phyloP scores from a whole-genome alignment of 1,139 yeast species.

The Debaryomycetaceae sp. region DNA sequence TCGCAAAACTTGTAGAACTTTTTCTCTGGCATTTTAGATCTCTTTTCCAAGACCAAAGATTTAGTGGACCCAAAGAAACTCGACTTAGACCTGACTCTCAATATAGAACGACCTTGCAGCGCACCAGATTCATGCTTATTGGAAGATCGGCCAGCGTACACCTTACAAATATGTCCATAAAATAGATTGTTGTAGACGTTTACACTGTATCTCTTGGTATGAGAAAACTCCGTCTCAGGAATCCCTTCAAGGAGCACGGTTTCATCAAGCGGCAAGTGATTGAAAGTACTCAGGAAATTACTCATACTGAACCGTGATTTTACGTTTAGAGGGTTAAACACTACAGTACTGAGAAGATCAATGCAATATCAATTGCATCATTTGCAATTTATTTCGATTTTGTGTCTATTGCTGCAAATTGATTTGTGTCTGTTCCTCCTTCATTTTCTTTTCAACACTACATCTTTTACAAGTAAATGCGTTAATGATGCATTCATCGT shows the following conservation, averaged over 20 bases:
- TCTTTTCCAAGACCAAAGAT: neutral
- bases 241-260: neutral
- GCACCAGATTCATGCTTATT: neutral
- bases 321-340: no score
- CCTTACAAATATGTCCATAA: neutral
- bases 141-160: neutral
- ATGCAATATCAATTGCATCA: neutral
- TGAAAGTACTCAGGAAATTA: neutral
- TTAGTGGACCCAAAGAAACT: neutral
- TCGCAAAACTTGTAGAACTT: constrained; percentile 5
- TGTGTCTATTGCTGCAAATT: neutral
- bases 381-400: neutral
- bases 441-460: no score
- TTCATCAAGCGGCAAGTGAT: neutral
- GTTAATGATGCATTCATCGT: no score
- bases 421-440: neutral
- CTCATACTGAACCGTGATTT: neutral
- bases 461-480: neutral
- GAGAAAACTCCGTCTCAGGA: neutral
- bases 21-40: neutral
- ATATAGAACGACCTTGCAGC: neutral
- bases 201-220: neutral
- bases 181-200: neutral
- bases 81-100: neutral
- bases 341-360: neutral